Base-by-base conservation (phyloP, 208 protist genomes). In the Leishmania lainsoni region DNA sequence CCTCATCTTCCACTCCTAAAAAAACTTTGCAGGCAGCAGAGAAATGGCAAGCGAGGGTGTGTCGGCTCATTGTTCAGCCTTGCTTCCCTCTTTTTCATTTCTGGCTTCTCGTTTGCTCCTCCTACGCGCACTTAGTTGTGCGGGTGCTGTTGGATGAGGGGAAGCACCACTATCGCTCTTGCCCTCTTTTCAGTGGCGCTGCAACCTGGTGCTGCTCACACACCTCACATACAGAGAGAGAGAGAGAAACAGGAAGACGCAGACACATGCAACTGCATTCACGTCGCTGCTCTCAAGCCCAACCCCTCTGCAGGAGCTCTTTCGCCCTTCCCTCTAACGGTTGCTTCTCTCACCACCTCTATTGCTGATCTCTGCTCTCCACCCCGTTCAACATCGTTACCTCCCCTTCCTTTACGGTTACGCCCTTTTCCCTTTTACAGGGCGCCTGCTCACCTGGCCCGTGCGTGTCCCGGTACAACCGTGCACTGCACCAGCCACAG, bases 1-100 rank as follows among this genome's bases (percentile, higher is more conserved):
- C 16, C 17, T 14, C 66, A 71, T 42, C 20, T 45, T 72, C n/a
- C 42, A 49, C 42, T 45, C 22, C 2, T 16, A 10, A 51, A 72
- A 72, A 35, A 20, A 66, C 29, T 8, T 66, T 29, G 26, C 10
- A 10, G 29, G 26, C 12, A 9, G 39, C 45, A 17, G 17, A 2
- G n/a, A 54, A 69, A 48, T 66, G 35, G 5, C 71, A 80, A 35
- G 76, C n/a, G 29, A 85, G 8, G 72, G 66, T 42, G 32, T 22
- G 26, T 22, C 14, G 63, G 63, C 4, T 68, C 63, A 68, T n/a
- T 8, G 29, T 5, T 42, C 29, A 68, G 63, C 29, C 9, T 68
- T 29, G 1, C 20, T 16, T 5, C 26, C 20, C 32, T 68, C 63
- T 68, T 68, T 68, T 42, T 1, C 26, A 16, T 26, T 16, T 68